Conservation (phyloP, 139 green algal genomes). For the Coelastrella sp. region DNA sequence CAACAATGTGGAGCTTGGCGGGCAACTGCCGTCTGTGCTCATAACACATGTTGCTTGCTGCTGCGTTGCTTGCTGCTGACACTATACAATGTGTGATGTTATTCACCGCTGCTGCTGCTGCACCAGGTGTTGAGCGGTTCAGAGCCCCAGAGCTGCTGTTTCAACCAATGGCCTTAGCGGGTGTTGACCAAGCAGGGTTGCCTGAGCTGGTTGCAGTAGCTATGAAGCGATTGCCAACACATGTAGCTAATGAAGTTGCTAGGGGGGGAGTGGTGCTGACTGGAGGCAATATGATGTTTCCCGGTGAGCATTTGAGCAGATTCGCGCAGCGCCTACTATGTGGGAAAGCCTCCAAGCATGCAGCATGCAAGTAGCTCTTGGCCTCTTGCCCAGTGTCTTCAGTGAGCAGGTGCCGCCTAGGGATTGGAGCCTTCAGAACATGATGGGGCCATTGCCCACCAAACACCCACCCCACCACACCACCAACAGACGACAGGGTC, state of each 20-base stretch:
- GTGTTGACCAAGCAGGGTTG: slow-evolving; percentile 31
- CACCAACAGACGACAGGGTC: too few species aligned
- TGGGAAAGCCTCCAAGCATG: background rate
- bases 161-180: slow-evolving; percentile 24
- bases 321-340: background rate
- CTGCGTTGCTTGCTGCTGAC: background rate
- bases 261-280: slow-evolving; percentile 17
- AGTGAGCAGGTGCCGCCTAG: too few species aligned
- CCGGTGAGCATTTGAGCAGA: background rate
- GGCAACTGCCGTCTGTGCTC: too few species aligned
- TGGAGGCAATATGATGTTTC: slow-evolving; percentile 24
- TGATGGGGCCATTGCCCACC: too few species aligned
- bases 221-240: slow-evolving; percentile 5
- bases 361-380: too few species aligned
- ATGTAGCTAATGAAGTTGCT: slow-evolving; percentile 1
- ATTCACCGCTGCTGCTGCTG: background rate
- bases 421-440: too few species aligned
- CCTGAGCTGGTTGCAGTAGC: slow-evolving; percentile 16
- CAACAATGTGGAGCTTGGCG: background rate
- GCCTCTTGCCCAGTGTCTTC: too few species aligned
- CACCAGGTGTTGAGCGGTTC: slow-evolving; percentile 14
- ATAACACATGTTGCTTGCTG: background rate
- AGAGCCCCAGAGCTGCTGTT: slow-evolving; percentile 34
- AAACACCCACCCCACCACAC: too few species aligned
- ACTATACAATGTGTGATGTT: background rate